A percentile compares a stretch with the other conserved stretches of the same genome.
Conservation (phyloP, 495 filamentous ascomycete genomes). For the Lasiosphaeriaceae sp. region DNA sequence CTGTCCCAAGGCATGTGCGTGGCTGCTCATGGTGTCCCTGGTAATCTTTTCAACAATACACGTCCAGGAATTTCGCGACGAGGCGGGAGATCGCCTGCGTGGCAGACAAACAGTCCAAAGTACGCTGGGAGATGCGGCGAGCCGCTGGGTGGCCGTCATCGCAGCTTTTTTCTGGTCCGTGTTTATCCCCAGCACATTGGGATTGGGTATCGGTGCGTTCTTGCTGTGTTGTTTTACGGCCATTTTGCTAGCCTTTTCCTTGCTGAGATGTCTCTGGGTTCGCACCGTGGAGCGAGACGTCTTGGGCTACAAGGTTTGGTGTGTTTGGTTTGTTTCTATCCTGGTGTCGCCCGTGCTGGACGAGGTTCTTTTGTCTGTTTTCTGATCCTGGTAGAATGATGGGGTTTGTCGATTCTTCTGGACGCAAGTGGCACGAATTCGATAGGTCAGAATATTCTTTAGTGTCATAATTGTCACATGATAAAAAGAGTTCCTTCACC, state of each 20-base stretch:
- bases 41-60: conserved; percentile 51
- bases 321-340: neutral
- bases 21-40: conserved; percentile 41
- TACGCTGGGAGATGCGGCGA: conserved; percentile 37
- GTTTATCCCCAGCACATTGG: conserved; percentile 35
- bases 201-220: neutral
- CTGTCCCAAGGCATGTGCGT: conserved; percentile 27
- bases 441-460: too few species aligned
- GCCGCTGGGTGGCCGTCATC: conserved; percentile 37
- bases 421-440: too few species aligned
- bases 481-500: too few species aligned
- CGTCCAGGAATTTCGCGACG: conserved; percentile 49
- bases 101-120: conserved; percentile 41
- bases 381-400: too few species aligned
- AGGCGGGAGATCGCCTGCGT: conserved; percentile 41
- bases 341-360: neutral
- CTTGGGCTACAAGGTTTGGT: conserved; percentile 1
- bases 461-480: too few species aligned
- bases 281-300: conserved; percentile 1
- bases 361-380: neutral
- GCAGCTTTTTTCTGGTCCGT: conserved; percentile 39
- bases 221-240: neutral
- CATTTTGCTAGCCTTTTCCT: neutral
- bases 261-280: neutral
- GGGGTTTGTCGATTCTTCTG: too few species aligned